phyloP scores from a whole-genome alignment of 1,284 basidiomycete genomes.

The Moesziomyces antarcticus region DNA sequence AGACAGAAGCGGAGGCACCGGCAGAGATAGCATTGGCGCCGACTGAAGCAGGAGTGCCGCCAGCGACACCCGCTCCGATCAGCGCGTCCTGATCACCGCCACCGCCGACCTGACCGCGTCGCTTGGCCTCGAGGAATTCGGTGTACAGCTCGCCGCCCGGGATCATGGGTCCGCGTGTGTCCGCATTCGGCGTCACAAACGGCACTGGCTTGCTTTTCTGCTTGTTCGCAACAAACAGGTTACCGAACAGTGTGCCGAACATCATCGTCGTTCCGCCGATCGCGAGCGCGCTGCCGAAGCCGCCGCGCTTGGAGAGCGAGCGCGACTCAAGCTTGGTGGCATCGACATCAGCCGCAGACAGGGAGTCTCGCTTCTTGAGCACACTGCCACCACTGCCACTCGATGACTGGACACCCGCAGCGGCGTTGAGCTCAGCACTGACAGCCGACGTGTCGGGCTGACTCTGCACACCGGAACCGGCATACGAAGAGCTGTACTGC shows the following conservation, averaged over 20 bases:
- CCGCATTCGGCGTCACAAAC: slow-evolving; percentile 22
- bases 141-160: slow-evolving; percentile 34
- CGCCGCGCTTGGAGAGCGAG: slow-evolving; percentile 24
- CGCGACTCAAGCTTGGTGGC: neutral
- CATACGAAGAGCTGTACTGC: no score
- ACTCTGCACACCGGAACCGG: no score
- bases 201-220: slow-evolving; percentile 40
- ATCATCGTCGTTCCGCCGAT: slow-evolving; percentile 37
- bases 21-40: neutral
- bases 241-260: slow-evolving; percentile 18
- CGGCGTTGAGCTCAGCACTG: slow-evolving; percentile 18
- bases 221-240: slow-evolving; percentile 4
- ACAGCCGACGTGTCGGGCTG: no score
- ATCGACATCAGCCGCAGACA: neutral
- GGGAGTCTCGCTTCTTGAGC: slow-evolving; percentile 23
- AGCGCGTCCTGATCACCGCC: neutral
- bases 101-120: slow-evolving; percentile 3
- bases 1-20: neutral
- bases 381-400: slow-evolving; percentile 2
- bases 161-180: slow-evolving; percentile 22
- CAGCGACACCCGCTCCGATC: neutral
- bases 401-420: slow-evolving; percentile 16
- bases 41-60: neutral
- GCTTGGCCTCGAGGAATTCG: slow-evolving; percentile 18
- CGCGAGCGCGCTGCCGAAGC: slow-evolving; percentile 5